These are phyloP conservation scores for Fraxinus quadrangulata DNA, from an alignment of 257 asterid genomes.

Conservation along the genomic window DNA sequence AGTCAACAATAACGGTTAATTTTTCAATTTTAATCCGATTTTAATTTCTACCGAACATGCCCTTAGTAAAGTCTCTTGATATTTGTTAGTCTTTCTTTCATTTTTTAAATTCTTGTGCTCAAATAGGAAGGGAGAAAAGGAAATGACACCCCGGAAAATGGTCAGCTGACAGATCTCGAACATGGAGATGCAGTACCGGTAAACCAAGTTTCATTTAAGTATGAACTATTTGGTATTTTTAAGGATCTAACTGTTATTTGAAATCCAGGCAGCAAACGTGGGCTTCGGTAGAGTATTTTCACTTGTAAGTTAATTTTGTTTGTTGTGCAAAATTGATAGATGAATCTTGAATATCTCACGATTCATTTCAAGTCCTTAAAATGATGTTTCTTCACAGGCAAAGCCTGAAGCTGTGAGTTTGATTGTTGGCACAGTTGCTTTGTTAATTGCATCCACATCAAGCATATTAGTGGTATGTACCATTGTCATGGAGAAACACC, in stretches of 20 bases:
- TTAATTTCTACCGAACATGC: no score
- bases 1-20: no score
- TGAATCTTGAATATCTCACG: background rate
- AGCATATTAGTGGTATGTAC: constrained; percentile 68
- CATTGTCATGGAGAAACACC: background rate
- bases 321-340: constrained; percentile 1
- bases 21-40: no score
- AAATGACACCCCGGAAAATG: constrained; percentile 40
- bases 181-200: constrained; percentile 72
- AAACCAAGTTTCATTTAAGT: constrained; percentile 20
- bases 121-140: constrained; percentile 55
- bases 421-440: constrained; percentile 66
- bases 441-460: constrained; percentile 75
- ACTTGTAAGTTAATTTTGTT: constrained; percentile 52
- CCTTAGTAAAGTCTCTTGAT: background rate
- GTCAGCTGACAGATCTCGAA: constrained; percentile 67
- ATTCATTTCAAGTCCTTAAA: constrained; percentile 20
- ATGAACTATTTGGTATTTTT: constrained; percentile 2
- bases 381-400: constrained; percentile 52
- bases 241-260: constrained; percentile 28
- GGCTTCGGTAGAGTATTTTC: constrained; percentile 75
- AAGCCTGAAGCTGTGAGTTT: constrained; percentile 71
- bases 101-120: constrained; percentile 20
- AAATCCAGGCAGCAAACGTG: constrained; percentile 70
- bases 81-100: background rate